Evolutionary conservation across 2,329 filamentous ascomycete genomes (phyloP).

Genomic region (Talaromyces sp.): DNA sequence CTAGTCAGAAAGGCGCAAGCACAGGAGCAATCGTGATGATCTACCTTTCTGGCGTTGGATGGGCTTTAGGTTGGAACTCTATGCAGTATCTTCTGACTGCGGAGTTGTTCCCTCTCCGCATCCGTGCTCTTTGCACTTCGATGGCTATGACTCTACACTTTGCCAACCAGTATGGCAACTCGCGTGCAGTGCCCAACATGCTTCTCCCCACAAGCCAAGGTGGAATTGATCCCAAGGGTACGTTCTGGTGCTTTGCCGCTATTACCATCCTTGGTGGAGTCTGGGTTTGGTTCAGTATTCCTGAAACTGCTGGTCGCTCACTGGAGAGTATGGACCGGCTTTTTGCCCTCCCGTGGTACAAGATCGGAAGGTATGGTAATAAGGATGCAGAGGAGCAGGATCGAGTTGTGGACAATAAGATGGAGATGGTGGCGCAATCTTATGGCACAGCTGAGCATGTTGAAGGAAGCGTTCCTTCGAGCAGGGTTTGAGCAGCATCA

Average conservation of each 20-base stretch:
- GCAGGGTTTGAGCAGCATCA: not conserved
- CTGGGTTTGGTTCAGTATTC: not conserved
- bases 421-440: not conserved
- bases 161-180: conserved; percentile 74
- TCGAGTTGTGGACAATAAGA: not conserved
- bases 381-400: conserved; percentile 5
- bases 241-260: conserved; percentile 72
- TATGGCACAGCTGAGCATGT: not conserved
- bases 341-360: conserved; percentile 71
- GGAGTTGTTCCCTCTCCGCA: conserved; percentile 71
- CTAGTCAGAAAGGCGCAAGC: conserved; percentile 54
- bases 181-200: conserved; percentile 72
- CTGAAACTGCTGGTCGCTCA: conserved; percentile 44
- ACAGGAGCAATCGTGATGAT: conserved; percentile 71
- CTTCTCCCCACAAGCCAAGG: conserved; percentile 52
- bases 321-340: conserved; percentile 64
- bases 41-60: conserved; percentile 62
- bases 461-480: not conserved
- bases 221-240: conserved; percentile 58
- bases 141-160: conserved; percentile 77
- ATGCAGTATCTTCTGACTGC: conserved; percentile 77
- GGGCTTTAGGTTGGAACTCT: conserved; percentile 65
- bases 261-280: conserved; percentile 44
- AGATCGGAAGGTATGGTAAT: conserved; percentile 56
- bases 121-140: conserved; percentile 67